Percentiles rank a stretch among this genome's conserved stretches.
phyloP scores from a whole-genome alignment of 306 rosid species.

The Medicago lupulina region DNA sequence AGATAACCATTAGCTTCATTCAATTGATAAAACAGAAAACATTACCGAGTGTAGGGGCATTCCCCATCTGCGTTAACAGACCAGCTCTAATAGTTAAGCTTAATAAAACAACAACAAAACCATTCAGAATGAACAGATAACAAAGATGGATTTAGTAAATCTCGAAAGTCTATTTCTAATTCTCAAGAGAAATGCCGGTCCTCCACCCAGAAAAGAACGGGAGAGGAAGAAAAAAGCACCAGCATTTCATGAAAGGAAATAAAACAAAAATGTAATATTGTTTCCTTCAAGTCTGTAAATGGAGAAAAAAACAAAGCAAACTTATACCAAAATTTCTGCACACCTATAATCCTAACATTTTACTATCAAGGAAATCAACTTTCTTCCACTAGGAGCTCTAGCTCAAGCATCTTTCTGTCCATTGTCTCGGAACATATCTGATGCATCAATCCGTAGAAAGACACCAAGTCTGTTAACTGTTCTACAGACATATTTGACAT shows the following conservation, averaged over 20 bases:
- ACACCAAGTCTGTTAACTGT: constrained; percentile 41
- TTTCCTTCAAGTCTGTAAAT: background rate
- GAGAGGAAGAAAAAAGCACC: background rate
- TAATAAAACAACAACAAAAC: background rate
- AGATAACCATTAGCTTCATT: too few species aligned
- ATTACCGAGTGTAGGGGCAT: too few species aligned
- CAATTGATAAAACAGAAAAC: too few species aligned
- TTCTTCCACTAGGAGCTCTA: constrained; percentile 34
- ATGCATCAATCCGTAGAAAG: constrained; percentile 34
- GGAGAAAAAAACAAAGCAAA: constrained; percentile 3
- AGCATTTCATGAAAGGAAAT: constrained; percentile 12
- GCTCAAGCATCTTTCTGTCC: constrained; percentile 39
- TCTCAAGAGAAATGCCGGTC: background rate
- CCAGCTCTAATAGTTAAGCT: background rate
- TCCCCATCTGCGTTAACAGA: too few species aligned
- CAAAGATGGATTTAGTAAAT: background rate
- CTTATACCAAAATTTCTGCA: constrained; percentile 7
- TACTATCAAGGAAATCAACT: constrained; percentile 11
- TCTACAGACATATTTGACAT: constrained; percentile 46
- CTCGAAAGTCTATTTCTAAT: background rate
- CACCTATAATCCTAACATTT: constrained; percentile 17
- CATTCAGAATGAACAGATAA: background rate
- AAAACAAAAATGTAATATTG: background rate
- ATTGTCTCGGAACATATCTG: constrained; percentile 37
- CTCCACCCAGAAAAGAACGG: background rate